Evolutionary conservation across 2,329 filamentous ascomycete species (phyloP).

Genomic region (Xylaria sp.): DNA sequence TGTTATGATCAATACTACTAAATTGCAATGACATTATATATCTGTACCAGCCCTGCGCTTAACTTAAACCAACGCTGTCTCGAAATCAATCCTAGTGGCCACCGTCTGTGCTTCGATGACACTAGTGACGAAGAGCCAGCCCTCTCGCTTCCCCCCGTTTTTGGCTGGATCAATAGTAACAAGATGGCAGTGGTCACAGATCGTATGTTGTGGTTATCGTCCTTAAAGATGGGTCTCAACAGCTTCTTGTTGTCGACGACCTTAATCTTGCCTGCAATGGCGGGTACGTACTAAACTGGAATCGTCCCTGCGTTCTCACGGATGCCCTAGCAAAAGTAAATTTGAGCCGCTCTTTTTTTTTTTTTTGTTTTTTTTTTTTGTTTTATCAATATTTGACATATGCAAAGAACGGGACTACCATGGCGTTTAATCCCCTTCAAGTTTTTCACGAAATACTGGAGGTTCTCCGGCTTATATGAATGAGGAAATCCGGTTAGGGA

Average conservation of each 20-base stretch:
- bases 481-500: not conserved
- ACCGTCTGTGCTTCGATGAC: slow-evolving; percentile 61
- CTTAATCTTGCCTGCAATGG: slow-evolving; percentile 29
- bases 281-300: slow-evolving; percentile 58
- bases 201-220: slow-evolving; percentile 64
- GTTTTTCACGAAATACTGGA: not conserved
- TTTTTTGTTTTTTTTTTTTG: too few species aligned
- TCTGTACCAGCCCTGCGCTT: not conserved
- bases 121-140: slow-evolving; percentile 69
- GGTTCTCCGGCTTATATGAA: not conserved
- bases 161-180: slow-evolving; percentile 62
- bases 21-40: too few species aligned
- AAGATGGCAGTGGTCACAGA: slow-evolving; percentile 63
- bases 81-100: slow-evolving; percentile 64
- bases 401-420: too few species aligned
- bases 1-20: too few species aligned
- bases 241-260: slow-evolving; percentile 54
- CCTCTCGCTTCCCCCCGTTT: slow-evolving; percentile 58
- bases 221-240: slow-evolving; percentile 62
- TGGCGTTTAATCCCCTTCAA: too few species aligned
- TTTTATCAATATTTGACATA: too few species aligned
- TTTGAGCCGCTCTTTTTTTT: not conserved
- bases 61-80: slow-evolving; percentile 30
- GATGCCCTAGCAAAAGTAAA: too few species aligned
- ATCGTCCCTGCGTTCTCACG: too few species aligned